Base-by-base conservation (phyloP, 371 early-diverging fungal genomes). In the Mortierella sp. region DNA sequence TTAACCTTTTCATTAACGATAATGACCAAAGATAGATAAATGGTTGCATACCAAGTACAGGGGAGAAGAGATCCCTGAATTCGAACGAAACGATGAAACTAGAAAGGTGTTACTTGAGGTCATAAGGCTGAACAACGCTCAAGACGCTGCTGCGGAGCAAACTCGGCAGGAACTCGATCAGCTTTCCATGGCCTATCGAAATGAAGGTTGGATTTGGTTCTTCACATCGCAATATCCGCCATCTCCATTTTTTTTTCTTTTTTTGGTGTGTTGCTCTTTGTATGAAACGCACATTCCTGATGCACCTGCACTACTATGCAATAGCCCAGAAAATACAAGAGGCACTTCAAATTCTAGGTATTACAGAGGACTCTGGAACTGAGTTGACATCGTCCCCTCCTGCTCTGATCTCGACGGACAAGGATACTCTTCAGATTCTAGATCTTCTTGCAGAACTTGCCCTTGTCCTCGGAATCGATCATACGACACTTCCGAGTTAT, bases 381-480 rank as follows among this genome's bases (percentile, higher is more conserved):
- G 19, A 52, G 14, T 37, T n/a, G n/a, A n/a, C 37, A 37, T 9
- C 37, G 9, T 37, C 37, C 3, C 37, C 5, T 3, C 37, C 37
- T 9, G 37, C 37, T 9, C 9, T 37, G 37, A 37, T 37, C 37
- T 37, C 9, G 9, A 37, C 37, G 9, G 37, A 37, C 37, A 37
- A 37, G 9, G 45, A 60, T 1, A 60, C 72, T n/a, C 57, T 46
- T 3, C 16, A 23, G 7, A n/a, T 25, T 1, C 65, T 76, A 48
- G 55, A 57, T 5, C 62, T 60, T 2, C 57, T 76, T 43, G 60
- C 72, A 25, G 72, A 72, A 4, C 62, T 76, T 3, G 77, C 68
- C 23, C 68, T 71, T 62, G 25, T 68, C 44, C 72, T 76, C 21
- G 72, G 66, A 1, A 28, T 60, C 9, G 63, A 64, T 3, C 65